Evolutionary conservation across 768 basidiomycete species (phyloP).

Genomic region (Mycena haematopus): DNA sequence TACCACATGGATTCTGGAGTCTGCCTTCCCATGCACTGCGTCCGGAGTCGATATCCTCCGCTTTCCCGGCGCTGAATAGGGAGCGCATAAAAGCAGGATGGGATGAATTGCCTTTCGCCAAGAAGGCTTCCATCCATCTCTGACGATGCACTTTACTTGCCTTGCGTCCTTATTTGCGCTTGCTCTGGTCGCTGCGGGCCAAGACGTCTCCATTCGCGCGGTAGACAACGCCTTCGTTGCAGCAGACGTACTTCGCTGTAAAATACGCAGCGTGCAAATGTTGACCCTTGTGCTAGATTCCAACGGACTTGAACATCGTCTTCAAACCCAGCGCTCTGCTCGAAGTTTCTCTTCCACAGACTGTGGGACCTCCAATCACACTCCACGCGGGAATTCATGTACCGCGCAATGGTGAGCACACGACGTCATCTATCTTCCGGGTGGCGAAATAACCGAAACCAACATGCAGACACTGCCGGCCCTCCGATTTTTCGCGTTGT

Average conservation of each 20-base stretch:
- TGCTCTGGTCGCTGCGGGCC: conserved; percentile 14
- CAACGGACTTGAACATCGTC: conserved; percentile 30
- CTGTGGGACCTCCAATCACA: conserved; percentile 30
- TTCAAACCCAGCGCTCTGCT: conserved; percentile 36
- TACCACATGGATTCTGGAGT: too few relatives aligned
- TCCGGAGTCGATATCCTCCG: too few relatives aligned
- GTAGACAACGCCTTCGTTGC: conserved; percentile 21
- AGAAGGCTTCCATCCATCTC: neutral
- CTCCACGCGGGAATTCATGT: conserved; percentile 36
- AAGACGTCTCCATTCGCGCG: conserved; percentile 20
- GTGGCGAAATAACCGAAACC: neutral
- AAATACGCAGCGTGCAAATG: neutral
- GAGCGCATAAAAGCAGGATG: too few relatives aligned
- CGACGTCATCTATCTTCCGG: neutral
- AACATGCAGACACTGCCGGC: conserved; percentile 41
- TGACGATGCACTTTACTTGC: conserved; percentile 14
- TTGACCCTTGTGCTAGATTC: conserved; percentile 29
- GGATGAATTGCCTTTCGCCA: too few relatives aligned
- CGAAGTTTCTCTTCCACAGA: conserved; percentile 36
- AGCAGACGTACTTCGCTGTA: conserved; percentile 12
- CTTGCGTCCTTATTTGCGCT: conserved; percentile 11
- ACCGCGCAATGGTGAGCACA: conserved; percentile 14
- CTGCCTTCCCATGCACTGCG: too few relatives aligned
- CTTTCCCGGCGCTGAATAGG: too few relatives aligned
- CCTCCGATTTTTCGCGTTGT: conserved; percentile 42